Evolutionary conservation across 1,139 yeast genomes (phyloP).

Genomic region (Keqinozyma sinolaborantium): DNA sequence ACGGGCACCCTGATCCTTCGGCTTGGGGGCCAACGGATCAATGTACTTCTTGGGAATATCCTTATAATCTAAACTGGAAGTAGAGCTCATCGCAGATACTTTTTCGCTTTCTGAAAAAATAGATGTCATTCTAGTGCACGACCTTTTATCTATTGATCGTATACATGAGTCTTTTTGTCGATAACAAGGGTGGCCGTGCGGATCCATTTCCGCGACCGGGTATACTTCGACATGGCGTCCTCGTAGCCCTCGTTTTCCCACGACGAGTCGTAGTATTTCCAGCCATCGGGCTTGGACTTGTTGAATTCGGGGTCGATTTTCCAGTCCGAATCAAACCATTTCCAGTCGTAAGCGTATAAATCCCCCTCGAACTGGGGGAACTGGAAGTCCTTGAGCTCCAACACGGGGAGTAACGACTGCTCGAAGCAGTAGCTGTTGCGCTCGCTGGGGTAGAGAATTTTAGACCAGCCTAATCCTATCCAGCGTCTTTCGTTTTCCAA

Average conservation of each 20-base stretch:
- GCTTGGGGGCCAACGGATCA: constrained; percentile 22
- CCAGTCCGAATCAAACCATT: constrained; percentile 56
- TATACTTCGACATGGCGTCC: constrained; percentile 50
- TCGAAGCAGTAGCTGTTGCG: constrained; percentile 46
- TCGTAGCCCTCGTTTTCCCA: constrained; percentile 41
- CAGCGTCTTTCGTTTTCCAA: constrained; percentile 60
- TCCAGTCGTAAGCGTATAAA: constrained; percentile 44
- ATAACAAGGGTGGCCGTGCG: constrained; percentile 45
- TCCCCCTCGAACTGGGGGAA: constrained; percentile 49
- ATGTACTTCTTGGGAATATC: constrained; percentile 28
- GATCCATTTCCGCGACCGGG: constrained; percentile 49
- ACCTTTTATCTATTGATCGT: constrained; percentile 13
- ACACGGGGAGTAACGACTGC: constrained; percentile 33
- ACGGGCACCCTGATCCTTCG: constrained; percentile 39
- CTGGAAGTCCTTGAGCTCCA: constrained; percentile 31
- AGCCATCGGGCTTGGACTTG: constrained; percentile 40
- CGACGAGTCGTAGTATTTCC: constrained; percentile 51
- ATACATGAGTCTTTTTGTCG: constrained; percentile 33
- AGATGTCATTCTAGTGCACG: neutral
- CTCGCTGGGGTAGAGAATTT: constrained; percentile 49
- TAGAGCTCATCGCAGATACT: constrained; percentile 19
- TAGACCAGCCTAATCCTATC: constrained; percentile 61
- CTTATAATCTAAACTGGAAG: constrained; percentile 18
- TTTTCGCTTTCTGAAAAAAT: neutral
- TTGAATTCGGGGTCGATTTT: constrained; percentile 37